A percentile compares a stretch with the other conserved stretches of the same genome.
Conservation (phyloP, 768 basidiomycete genomes). For the Trametes cinnabarina region DNA sequence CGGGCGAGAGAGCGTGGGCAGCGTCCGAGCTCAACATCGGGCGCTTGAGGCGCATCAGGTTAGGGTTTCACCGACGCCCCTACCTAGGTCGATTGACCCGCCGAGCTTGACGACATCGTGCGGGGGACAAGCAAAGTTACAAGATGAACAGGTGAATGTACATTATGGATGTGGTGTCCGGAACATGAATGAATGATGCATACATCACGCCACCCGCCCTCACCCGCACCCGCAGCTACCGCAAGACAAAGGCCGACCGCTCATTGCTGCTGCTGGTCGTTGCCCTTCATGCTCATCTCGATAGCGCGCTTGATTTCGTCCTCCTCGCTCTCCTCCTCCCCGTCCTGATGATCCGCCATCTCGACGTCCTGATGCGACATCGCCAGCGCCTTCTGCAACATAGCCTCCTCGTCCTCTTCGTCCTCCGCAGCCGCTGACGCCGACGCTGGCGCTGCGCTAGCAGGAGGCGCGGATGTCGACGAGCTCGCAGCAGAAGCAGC, state of each 20-base stretch:
- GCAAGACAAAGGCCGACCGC: too few relatives aligned
- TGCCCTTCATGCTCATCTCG: constrained; percentile 85
- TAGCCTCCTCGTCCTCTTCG: constrained; percentile 75
- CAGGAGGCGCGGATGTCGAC: constrained; percentile 30
- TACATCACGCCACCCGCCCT: too few relatives aligned
- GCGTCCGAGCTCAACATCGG: background rate
- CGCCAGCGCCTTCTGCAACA: constrained; percentile 74
- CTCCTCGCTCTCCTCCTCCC: constrained; percentile 75
- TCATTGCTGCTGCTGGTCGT: constrained; percentile 45
- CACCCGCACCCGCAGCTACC: too few relatives aligned
- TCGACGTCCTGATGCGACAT: constrained; percentile 63
- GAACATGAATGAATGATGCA: constrained; percentile 1
- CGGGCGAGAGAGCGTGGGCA: background rate
- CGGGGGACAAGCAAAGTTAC: too few relatives aligned
- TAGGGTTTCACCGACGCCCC: background rate
- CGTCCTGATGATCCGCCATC: constrained; percentile 44
- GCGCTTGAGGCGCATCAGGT: background rate
- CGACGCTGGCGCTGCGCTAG: constrained; percentile 32
- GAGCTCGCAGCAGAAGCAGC: constrained; percentile 24
- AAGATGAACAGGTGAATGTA: background rate
- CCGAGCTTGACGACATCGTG: too few relatives aligned
- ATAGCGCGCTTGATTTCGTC: constrained; percentile 90
- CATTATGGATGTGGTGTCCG: constrained; percentile 12
- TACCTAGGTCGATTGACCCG: too few relatives aligned
- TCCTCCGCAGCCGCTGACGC: constrained; percentile 42